phyloP scores from a whole-genome alignment of 768 basidiomycete genomes.

The Amanita inopinata region DNA sequence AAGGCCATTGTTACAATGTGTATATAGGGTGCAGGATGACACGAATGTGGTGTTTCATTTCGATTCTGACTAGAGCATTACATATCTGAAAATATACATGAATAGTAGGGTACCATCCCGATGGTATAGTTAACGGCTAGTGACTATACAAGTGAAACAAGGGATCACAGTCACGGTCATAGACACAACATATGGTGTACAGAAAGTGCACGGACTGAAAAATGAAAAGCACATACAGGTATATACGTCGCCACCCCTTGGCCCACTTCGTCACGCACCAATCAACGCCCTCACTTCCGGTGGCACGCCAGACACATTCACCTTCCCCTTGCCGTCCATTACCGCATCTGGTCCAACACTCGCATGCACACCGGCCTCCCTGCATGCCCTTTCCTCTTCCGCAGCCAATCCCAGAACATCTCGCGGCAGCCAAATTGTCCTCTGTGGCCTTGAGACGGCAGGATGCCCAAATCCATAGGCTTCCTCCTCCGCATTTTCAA shows the following conservation, averaged over 20 bases:
- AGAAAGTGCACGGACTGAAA: not conserved
- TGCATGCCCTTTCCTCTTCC: constrained; percentile 53
- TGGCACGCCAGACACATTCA: constrained; percentile 26
- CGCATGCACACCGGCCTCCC: constrained; percentile 49
- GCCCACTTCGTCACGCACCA: constrained; percentile 12
- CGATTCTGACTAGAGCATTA: too few species aligned
- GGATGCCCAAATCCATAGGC: constrained; percentile 83
- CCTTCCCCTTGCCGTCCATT: constrained; percentile 27
- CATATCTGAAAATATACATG: too few species aligned
- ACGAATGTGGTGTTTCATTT: too few species aligned
- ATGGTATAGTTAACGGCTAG: too few species aligned
- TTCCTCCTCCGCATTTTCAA: constrained; percentile 18
- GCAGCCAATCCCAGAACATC: constrained; percentile 59
- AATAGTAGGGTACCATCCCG: too few species aligned
- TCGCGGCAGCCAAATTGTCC: constrained; percentile 75
- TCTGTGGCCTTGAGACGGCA: constrained; percentile 62
- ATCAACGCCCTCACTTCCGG: constrained; percentile 19
- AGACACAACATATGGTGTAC: not conserved
- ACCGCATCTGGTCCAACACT: constrained; percentile 20
- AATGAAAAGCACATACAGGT: not conserved
- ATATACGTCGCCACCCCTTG: not conserved
- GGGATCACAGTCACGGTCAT: too few species aligned
- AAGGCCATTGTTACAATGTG: too few species aligned
- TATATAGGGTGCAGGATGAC: too few species aligned
- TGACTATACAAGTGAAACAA: too few species aligned